Evolutionary conservation across 2,329 filamentous ascomycete genomes (phyloP).

Genomic region (Mycosphaerella arachidis): DNA sequence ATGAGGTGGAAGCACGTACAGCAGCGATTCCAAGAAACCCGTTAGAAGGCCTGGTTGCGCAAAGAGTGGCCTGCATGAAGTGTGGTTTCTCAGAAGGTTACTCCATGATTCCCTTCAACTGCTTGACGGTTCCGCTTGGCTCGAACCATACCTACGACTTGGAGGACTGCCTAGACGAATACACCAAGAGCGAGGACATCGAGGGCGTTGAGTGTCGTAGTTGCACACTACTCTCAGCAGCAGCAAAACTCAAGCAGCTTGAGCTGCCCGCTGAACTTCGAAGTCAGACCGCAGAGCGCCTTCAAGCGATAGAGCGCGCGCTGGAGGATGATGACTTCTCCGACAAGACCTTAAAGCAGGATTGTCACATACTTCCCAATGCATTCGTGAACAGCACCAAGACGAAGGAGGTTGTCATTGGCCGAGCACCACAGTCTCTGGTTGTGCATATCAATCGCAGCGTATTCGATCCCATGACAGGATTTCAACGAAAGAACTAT

Average conservation of each 20-base stretch:
- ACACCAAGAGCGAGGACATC: slow-evolving; percentile 78
- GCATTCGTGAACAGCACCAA: slow-evolving; percentile 75
- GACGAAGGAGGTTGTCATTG: slow-evolving; percentile 82
- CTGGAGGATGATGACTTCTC: slow-evolving; percentile 77
- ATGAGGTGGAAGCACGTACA: slow-evolving; percentile 3
- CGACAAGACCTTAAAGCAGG: slow-evolving; percentile 47
- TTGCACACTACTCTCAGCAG: slow-evolving; percentile 68
- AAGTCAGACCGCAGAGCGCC: slow-evolving; percentile 46
- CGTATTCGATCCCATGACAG: slow-evolving; percentile 79
- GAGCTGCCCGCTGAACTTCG: slow-evolving; percentile 43
- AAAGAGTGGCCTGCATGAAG: slow-evolving; percentile 78
- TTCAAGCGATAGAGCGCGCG: slow-evolving; percentile 64
- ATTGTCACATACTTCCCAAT: slow-evolving; percentile 50
- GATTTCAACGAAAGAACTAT: slow-evolving; percentile 75
- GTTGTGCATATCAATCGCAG: slow-evolving; percentile 88
- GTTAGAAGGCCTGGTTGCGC: slow-evolving; percentile 79
- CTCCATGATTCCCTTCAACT: slow-evolving; percentile 89
- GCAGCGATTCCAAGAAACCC: slow-evolving; percentile 58
- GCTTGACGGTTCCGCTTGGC: slow-evolving; percentile 78
- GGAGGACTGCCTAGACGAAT: slow-evolving; percentile 75
- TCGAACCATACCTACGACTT: slow-evolving; percentile 63
- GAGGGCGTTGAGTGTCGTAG: slow-evolving; percentile 87
- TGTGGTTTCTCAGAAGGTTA: slow-evolving; percentile 87
- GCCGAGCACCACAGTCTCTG: slow-evolving; percentile 72
- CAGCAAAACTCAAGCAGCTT: slow-evolving; percentile 50